These are phyloP conservation scores for Phallus indusiatus DNA, from an alignment of 768 basidiomycete species.

Conservation along the genomic window DNA sequence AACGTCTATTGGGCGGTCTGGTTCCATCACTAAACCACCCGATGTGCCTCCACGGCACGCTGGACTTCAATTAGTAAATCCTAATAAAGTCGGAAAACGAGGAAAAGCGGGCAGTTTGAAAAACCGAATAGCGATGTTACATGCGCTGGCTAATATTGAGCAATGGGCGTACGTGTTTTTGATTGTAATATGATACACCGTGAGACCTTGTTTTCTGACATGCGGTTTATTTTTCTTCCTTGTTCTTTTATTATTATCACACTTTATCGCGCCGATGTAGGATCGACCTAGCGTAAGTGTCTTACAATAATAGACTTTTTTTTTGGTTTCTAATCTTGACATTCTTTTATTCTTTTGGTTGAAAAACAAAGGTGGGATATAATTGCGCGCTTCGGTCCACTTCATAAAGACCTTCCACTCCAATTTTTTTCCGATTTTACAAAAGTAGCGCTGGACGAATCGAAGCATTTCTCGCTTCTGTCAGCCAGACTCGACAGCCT, in stretches of 20 bases:
- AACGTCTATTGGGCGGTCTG: slow-evolving; percentile 44
- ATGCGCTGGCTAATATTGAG: slow-evolving; percentile 78
- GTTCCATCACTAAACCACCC: slow-evolving; percentile 43
- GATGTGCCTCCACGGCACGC: slow-evolving; percentile 57
- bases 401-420: slow-evolving; percentile 48
- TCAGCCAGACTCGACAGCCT: slow-evolving; percentile 50
- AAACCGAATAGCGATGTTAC: slow-evolving; percentile 65
- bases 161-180: slow-evolving; percentile 68
- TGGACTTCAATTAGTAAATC: slow-evolving; percentile 43
- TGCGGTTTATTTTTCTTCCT: too few relatives aligned
- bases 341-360: not conserved
- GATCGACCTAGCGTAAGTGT: slow-evolving; percentile 14
- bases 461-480: slow-evolving; percentile 74
- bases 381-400: slow-evolving; percentile 65
- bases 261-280: too few relatives aligned
- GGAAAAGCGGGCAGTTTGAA: slow-evolving; percentile 36
- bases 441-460: slow-evolving; percentile 79
- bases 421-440: slow-evolving; percentile 77
- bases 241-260: not conserved
- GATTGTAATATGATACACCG: not conserved
- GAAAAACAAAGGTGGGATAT: slow-evolving; percentile 81
- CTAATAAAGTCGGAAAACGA: slow-evolving; percentile 46
- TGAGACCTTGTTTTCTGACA: too few relatives aligned
- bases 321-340: too few relatives aligned
- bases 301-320: not conserved